Percentiles rank a stretch among this genome's conserved stretches.
phyloP scores from a whole-genome alignment of 768 basidiomycete species.

The Termitomyces sp. region DNA sequence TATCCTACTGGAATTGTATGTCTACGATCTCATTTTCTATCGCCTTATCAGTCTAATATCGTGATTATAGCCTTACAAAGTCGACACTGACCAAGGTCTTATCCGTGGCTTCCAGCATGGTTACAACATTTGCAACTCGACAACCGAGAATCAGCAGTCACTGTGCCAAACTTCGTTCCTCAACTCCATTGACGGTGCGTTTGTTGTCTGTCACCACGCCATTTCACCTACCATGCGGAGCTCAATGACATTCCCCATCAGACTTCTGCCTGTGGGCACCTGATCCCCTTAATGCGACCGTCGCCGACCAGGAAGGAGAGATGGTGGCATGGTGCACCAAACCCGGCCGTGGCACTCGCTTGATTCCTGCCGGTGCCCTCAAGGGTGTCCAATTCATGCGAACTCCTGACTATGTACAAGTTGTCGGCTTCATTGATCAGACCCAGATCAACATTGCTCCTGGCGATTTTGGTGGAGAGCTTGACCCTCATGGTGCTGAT shows the following conservation, averaged over 20 bases:
- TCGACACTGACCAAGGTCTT: slow-evolving; percentile 27
- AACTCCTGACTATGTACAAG: slow-evolving; percentile 47
- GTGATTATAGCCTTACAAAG: slow-evolving; percentile 27
- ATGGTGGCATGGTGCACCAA: slow-evolving; percentile 71
- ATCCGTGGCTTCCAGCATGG: slow-evolving; percentile 44
- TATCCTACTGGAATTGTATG: slow-evolving; percentile 40
- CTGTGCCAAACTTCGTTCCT: slow-evolving; percentile 56
- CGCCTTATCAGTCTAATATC: background rate
- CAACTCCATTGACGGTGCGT: slow-evolving; percentile 49
- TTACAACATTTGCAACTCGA: slow-evolving; percentile 64
- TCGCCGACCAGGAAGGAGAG: slow-evolving; percentile 54
- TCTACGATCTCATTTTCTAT: background rate
- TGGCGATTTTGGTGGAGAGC: slow-evolving; percentile 61
- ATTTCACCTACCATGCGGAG: background rate
- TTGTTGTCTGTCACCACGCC: background rate
- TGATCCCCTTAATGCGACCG: slow-evolving; percentile 32
- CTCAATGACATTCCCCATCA: slow-evolving; percentile 12
- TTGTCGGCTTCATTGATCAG: slow-evolving; percentile 58
- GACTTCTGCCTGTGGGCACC: slow-evolving; percentile 62
- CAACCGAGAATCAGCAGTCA: slow-evolving; percentile 55
- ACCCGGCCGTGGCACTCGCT: slow-evolving; percentile 53
- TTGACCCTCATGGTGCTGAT: slow-evolving; percentile 61
- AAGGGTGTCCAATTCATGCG: slow-evolving; percentile 50
- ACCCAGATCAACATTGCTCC: slow-evolving; percentile 38
- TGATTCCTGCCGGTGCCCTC: slow-evolving; percentile 54